A percentile compares a stretch with the other conserved stretches of the same genome.
Evolutionary conservation across 2,329 filamentous ascomycete genomes (phyloP).

Genomic region (Ophiosphaerella narmari): DNA sequence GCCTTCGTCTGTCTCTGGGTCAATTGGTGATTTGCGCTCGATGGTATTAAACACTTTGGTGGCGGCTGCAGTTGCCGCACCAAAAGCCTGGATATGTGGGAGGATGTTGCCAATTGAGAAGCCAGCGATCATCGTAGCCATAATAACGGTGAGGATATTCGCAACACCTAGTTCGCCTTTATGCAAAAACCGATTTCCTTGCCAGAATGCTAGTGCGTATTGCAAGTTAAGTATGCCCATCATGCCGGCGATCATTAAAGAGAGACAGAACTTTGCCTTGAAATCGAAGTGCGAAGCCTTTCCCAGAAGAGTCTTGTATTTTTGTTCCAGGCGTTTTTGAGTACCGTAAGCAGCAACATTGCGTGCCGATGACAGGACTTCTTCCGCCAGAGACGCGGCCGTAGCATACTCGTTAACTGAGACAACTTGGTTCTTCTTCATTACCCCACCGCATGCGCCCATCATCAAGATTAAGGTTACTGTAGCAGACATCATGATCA

Average conservation of each 20-base stretch:
- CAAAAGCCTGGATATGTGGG: slow-evolving; percentile 86
- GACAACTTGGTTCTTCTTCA: slow-evolving; percentile 75
- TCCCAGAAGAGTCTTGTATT: slow-evolving; percentile 78
- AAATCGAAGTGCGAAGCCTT: slow-evolving; percentile 77
- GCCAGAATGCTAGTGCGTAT: slow-evolving; percentile 53
- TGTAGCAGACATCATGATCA: slow-evolving; percentile 82
- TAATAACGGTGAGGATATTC: slow-evolving; percentile 79
- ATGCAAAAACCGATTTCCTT: slow-evolving; percentile 61
- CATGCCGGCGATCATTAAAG: slow-evolving; percentile 80
- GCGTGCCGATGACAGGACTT: slow-evolving; percentile 90
- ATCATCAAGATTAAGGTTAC: slow-evolving; percentile 79
- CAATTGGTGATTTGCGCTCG: slow-evolving; percentile 81
- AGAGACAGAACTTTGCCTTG: slow-evolving; percentile 73
- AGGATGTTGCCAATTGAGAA: slow-evolving; percentile 75
- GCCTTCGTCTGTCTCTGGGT: slow-evolving; percentile 74
- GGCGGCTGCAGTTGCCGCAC: slow-evolving; percentile 79
- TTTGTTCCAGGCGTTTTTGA: slow-evolving; percentile 84
- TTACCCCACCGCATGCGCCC: slow-evolving; percentile 72
- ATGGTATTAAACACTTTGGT: slow-evolving; percentile 94
- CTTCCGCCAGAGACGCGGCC: slow-evolving; percentile 87
- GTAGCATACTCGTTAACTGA: slow-evolving; percentile 79
- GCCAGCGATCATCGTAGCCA: slow-evolving; percentile 90
- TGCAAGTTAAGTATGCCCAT: slow-evolving; percentile 85
- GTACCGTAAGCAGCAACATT: slow-evolving; percentile 93
- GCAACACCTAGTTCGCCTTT: slow-evolving; percentile 64